Percentiles rank a stretch among this genome's conserved stretches.
Evolutionary conservation across 768 basidiomycete species (phyloP).

Genomic region (Amanita thiersii): DNA sequence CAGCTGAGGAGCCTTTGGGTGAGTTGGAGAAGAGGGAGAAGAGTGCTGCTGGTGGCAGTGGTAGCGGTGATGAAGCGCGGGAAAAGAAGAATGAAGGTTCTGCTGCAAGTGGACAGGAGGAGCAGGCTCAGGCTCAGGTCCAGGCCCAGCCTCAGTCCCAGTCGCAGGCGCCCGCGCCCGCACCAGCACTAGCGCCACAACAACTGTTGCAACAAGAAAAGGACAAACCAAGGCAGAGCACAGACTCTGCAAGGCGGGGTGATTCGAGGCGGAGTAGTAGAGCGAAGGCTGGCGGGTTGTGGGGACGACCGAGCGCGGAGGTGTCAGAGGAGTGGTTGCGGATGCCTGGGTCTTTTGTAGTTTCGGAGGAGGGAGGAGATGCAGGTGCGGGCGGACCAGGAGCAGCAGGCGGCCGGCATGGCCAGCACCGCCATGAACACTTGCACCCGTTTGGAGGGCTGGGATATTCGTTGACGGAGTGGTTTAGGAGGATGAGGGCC

Average conservation of each 20-base stretch:
- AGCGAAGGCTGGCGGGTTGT: background rate
- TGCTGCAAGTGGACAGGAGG: background rate
- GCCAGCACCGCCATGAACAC: too few species aligned
- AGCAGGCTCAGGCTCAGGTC: background rate
- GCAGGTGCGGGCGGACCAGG: background rate
- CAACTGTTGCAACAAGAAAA: background rate
- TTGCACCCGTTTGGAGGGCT: too few species aligned
- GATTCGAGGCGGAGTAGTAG: background rate
- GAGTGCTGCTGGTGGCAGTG: too few species aligned
- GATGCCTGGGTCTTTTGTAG: constrained; percentile 9
- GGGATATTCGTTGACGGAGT: too few species aligned
- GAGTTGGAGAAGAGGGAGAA: background rate
- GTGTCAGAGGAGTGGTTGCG: background rate
- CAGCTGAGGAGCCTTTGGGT: too few species aligned
- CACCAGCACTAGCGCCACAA: background rate
- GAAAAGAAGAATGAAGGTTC: background rate
- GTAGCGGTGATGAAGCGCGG: background rate
- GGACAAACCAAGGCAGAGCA: background rate
- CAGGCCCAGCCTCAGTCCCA: background rate
- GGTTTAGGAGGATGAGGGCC: too few species aligned
- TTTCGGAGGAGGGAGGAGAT: background rate
- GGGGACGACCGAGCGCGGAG: background rate
- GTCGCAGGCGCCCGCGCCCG: background rate
- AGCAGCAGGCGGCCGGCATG: background rate
- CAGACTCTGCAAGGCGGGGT: background rate